Conservation (phyloP, 306 rosid genomes). For the Fragaria ananassa region DNA sequence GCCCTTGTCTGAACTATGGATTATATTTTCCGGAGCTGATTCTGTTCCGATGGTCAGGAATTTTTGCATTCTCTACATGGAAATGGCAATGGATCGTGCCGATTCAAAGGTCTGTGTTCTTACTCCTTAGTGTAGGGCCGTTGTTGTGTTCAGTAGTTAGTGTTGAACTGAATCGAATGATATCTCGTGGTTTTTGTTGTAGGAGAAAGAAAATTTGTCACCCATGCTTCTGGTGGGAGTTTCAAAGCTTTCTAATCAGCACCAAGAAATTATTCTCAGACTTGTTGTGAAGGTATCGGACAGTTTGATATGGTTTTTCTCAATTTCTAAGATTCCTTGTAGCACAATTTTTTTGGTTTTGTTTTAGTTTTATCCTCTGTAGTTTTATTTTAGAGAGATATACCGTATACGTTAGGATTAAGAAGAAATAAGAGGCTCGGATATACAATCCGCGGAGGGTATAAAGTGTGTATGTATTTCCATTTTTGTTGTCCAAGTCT, state of each 20-base stretch:
- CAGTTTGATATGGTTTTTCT: background rate
- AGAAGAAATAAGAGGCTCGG: background rate
- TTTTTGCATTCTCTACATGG: conserved; percentile 86
- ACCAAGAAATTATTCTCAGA: conserved; percentile 89
- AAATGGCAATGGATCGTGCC: conserved; percentile 93
- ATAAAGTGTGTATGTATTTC: background rate
- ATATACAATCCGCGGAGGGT: background rate
- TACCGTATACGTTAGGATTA: background rate
- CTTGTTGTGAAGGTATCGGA: conserved; percentile 56
- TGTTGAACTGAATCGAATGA: conserved; percentile 5
- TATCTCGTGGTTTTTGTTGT: conserved; percentile 20
- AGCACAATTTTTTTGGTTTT: background rate
- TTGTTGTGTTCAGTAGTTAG: background rate
- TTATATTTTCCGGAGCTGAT: conserved; percentile 54
- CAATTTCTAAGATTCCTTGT: background rate
- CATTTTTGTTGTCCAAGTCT: background rate
- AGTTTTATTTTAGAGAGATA: background rate
- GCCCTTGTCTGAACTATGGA: conserved; percentile 80
- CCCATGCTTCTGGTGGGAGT: conserved; percentile 68
- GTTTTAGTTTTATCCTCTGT: no score
- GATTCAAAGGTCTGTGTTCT: conserved; percentile 41
- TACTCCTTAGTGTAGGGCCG: background rate
- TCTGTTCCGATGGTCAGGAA: conserved; percentile 81
- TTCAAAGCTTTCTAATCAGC: conserved; percentile 82
- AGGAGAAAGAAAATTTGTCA: conserved; percentile 82